A percentile compares a stretch with the other conserved stretches of the same genome.
Conservation (phyloP, 2,329 filamentous ascomycete genomes). For the Pezicula rhizophila region DNA sequence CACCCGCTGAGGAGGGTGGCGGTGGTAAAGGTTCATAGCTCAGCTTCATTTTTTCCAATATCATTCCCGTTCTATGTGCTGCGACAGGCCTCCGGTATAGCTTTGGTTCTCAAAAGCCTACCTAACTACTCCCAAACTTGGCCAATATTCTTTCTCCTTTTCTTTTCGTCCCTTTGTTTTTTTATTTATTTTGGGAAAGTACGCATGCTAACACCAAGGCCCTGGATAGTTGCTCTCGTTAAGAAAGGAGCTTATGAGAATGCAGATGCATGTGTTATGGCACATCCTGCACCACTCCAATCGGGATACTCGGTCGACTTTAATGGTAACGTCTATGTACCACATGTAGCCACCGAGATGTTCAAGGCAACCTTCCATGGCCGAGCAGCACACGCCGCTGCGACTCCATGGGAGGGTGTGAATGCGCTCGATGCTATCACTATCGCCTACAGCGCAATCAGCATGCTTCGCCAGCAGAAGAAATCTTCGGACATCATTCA, state of each 20-base stretch:
- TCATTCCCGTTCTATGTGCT: too few relatives aligned
- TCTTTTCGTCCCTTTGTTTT: too few relatives aligned
- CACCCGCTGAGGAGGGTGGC: constrained; percentile 23
- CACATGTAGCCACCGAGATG: background rate
- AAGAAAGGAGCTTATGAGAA: constrained; percentile 36
- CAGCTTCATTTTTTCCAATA: too few relatives aligned
- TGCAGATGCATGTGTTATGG: constrained; percentile 33
- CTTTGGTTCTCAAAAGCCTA: too few relatives aligned
- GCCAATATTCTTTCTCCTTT: too few relatives aligned
- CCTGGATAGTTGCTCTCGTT: constrained; percentile 22
- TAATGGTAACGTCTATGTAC: background rate
- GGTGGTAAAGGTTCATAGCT: constrained; percentile 32
- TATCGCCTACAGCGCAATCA: constrained; percentile 28
- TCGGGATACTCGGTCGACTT: background rate
- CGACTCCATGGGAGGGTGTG: constrained; percentile 29
- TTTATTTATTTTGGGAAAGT: too few relatives aligned
- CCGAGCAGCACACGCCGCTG: constrained; percentile 27
- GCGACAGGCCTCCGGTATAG: too few relatives aligned
- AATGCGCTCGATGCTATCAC: constrained; percentile 35
- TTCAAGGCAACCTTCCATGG: constrained; percentile 11
- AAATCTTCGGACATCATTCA: constrained; percentile 26
- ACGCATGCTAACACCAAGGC: too few relatives aligned
- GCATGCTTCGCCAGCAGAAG: constrained; percentile 26
- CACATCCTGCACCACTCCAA: constrained; percentile 17
- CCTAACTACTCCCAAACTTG: too few relatives aligned